These are phyloP conservation scores for Ajuga chamaepitys DNA, from an alignment of 257 asterid species.

Conservation along the genomic window DNA sequence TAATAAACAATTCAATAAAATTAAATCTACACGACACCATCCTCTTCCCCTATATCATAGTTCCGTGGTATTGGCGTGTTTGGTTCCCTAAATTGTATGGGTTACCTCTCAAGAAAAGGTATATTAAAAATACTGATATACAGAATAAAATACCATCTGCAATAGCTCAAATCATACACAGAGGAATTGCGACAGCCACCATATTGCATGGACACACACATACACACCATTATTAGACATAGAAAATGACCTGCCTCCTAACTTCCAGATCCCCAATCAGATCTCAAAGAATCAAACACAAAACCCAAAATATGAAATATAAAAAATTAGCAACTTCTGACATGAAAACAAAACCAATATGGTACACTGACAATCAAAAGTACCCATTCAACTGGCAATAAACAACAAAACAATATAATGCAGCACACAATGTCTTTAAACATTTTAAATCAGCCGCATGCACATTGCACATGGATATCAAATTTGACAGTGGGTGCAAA, in stretches of 20 bases:
- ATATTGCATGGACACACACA: not conserved
- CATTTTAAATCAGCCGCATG: not conserved
- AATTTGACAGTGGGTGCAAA: conserved; percentile 14
- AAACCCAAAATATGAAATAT: not conserved
- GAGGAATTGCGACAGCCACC: conserved; percentile 13
- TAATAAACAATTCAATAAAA: too few species aligned
- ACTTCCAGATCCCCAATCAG: not conserved
- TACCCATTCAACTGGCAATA: conserved; percentile 14
- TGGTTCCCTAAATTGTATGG: too few species aligned
- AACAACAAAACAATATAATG: not conserved
- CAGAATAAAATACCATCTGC: too few species aligned
- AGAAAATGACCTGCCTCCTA: conserved; percentile 23
- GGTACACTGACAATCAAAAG: not conserved
- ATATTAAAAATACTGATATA: too few species aligned
- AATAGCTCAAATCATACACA: not conserved
- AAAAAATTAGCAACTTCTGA: not conserved
- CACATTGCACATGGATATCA: conserved; percentile 14
- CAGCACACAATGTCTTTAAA: not conserved
- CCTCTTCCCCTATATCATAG: too few species aligned
- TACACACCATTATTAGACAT: too few species aligned
- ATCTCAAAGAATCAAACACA: not conserved
- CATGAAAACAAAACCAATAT: not conserved
- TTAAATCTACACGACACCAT: too few species aligned
- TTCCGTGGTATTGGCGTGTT: too few species aligned
- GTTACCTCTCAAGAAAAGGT: too few species aligned